phyloP scores from a whole-genome alignment of 1,139 yeast species.

The Suhomyces chickasaworum region DNA sequence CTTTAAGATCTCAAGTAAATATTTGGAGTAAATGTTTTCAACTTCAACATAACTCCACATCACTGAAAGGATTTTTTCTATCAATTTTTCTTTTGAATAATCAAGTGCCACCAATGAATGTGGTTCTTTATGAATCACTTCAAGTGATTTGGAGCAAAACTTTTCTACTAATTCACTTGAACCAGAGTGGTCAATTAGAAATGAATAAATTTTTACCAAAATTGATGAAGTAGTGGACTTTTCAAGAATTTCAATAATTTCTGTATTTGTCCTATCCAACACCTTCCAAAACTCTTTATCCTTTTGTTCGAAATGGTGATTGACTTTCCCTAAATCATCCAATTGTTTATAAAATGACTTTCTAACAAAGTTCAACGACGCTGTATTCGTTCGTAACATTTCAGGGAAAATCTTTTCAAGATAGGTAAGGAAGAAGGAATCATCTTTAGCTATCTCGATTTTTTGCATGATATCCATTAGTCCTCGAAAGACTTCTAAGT shows the following conservation, averaged over 20 bases:
- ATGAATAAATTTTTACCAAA: slow-evolving; percentile 6
- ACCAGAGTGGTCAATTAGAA: not conserved
- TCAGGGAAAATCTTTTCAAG: slow-evolving; percentile 15
- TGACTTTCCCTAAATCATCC: not conserved
- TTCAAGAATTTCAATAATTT: slow-evolving; percentile 10
- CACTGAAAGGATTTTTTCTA: slow-evolving; percentile 18
- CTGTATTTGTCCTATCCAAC: slow-evolving; percentile 4
- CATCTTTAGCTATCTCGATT: slow-evolving; percentile 5
- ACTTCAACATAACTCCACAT: slow-evolving; percentile 23
- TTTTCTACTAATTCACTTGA: slow-evolving; percentile 7
- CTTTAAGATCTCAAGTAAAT: slow-evolving; percentile 35
- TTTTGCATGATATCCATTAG: slow-evolving; percentile 3
- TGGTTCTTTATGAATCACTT: slow-evolving; percentile 5
- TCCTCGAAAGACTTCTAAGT: not conserved
- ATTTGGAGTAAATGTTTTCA: slow-evolving; percentile 27
- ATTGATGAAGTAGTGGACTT: not conserved
- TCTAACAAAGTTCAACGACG: slow-evolving; percentile 8
- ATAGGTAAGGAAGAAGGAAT: slow-evolving; percentile 11
- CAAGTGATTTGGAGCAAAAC: slow-evolving; percentile 13
- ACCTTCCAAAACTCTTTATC: slow-evolving; percentile 17
- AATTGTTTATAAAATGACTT: slow-evolving; percentile 10
- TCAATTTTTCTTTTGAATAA: slow-evolving; percentile 6
- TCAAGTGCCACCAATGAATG: not conserved
- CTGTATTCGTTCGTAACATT: slow-evolving; percentile 5
- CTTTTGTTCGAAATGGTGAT: slow-evolving; percentile 9